These are phyloP conservation scores for Verticillium longisporum DNA, from an alignment of 2,329 filamentous ascomycete species.

Conservation along the genomic window DNA sequence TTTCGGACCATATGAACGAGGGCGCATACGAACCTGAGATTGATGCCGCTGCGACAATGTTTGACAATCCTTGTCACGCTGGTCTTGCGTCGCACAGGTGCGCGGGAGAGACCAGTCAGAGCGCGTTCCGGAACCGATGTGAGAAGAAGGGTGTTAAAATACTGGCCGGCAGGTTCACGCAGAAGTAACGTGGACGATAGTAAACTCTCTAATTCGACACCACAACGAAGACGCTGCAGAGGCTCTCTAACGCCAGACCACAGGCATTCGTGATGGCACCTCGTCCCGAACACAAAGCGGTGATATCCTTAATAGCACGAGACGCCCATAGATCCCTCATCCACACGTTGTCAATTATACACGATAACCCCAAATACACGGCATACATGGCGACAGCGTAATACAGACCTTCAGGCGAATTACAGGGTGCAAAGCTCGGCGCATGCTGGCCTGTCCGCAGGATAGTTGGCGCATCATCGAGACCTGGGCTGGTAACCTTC, in stretches of 20 bases:
- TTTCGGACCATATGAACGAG: too few species aligned
- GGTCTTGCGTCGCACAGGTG: too few species aligned
- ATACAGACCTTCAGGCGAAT: not conserved
- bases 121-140: not conserved
- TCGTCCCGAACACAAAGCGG: not conserved
- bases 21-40: too few species aligned
- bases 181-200: not conserved
- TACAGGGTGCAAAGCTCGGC: not conserved
- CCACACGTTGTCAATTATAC: not conserved
- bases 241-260: not conserved
- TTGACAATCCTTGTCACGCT: too few species aligned
- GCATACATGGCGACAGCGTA: not conserved
- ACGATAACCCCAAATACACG: not conserved
- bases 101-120: not conserved
- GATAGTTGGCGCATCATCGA: too few species aligned
- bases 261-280: not conserved
- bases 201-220: not conserved
- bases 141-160: not conserved
- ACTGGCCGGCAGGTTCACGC: not conserved
- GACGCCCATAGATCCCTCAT: not conserved
- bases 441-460: not conserved
- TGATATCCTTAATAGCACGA: conserved; percentile 5
- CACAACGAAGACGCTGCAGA: not conserved
- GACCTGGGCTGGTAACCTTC: not conserved
- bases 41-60: too few species aligned